phyloP scores from a whole-genome alignment of 805 yeast species.

The Yamadazyma endophytica region DNA sequence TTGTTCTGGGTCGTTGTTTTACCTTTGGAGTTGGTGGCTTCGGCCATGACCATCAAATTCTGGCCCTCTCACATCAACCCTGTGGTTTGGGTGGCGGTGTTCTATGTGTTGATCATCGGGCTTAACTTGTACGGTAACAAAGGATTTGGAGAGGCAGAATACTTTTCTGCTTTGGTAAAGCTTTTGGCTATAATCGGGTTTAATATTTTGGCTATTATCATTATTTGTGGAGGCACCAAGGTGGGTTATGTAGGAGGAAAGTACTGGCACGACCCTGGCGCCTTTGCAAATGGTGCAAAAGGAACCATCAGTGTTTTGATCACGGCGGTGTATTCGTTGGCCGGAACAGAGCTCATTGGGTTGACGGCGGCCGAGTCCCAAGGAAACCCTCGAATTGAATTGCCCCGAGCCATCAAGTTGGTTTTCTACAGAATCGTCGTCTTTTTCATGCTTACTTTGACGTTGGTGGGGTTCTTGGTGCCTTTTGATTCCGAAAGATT shows the following conservation, averaged over 20 bases:
- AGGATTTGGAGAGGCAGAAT: slow-evolving; percentile 38
- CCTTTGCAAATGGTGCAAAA: slow-evolving; percentile 39
- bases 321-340: slow-evolving; percentile 39
- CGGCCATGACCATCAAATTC: slow-evolving; percentile 36
- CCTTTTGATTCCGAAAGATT: slow-evolving; percentile 25
- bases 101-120: slow-evolving; percentile 31
- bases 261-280: slow-evolving; percentile 34
- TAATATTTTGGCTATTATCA: slow-evolving; percentile 34
- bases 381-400: slow-evolving; percentile 32
- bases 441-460: slow-evolving; percentile 38
- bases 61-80: slow-evolving; percentile 37
- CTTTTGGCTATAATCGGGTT: slow-evolving; percentile 37
- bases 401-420: slow-evolving; percentile 40
- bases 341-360: slow-evolving; percentile 40
- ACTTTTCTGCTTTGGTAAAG: slow-evolving; percentile 30
- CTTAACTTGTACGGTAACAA: slow-evolving; percentile 31
- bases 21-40: slow-evolving; percentile 41
- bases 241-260: slow-evolving; percentile 35
- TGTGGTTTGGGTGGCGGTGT: slow-evolving; percentile 39
- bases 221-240: slow-evolving; percentile 39
- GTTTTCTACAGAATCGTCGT: slow-evolving; percentile 39
- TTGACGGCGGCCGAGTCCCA: slow-evolving; percentile 36
- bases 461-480: slow-evolving; percentile 37
- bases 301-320: slow-evolving; percentile 36
- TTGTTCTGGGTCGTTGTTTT: slow-evolving; percentile 41